These are phyloP conservation scores for Dillenia suffruticosa DNA, from an alignment of 164 flowering plant genomes.

Conservation along the genomic window DNA sequence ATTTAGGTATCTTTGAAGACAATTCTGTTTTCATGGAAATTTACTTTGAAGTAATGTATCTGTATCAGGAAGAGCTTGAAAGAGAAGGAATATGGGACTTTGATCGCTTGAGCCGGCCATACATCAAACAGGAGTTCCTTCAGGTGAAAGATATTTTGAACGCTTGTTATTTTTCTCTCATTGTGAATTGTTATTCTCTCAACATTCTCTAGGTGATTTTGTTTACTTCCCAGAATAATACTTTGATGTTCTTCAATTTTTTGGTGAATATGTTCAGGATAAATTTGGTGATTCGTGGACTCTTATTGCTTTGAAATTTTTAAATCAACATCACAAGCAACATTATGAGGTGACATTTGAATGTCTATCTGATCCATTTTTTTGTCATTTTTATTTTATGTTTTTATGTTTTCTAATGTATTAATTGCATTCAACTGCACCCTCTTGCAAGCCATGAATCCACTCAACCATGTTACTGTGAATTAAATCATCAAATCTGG, in stretches of 20 bases:
- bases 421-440: too few relatives aligned
- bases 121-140: constrained; percentile 53
- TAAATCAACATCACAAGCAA: constrained; percentile 64
- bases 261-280: constrained; percentile 45
- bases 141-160: constrained; percentile 38
- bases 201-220: not conserved
- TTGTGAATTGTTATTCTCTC: not conserved
- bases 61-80: constrained; percentile 87
- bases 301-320: constrained; percentile 62
- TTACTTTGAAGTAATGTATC: constrained; percentile 3
- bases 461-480: too few relatives aligned
- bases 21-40: not conserved
- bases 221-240: not conserved
- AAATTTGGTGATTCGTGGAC: constrained; percentile 83
- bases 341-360: constrained; percentile 64
- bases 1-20: not conserved
- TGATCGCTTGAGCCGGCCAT: constrained; percentile 74
- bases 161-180: not conserved
- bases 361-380: too few relatives aligned
- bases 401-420: too few relatives aligned
- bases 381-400: too few relatives aligned
- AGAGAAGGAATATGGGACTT: constrained; percentile 93
- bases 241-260: not conserved
- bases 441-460: too few relatives aligned
- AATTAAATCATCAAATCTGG: too few relatives aligned